phyloP scores from a whole-genome alignment of 805 yeast genomes.

The Sporopachydermia lactativora region DNA sequence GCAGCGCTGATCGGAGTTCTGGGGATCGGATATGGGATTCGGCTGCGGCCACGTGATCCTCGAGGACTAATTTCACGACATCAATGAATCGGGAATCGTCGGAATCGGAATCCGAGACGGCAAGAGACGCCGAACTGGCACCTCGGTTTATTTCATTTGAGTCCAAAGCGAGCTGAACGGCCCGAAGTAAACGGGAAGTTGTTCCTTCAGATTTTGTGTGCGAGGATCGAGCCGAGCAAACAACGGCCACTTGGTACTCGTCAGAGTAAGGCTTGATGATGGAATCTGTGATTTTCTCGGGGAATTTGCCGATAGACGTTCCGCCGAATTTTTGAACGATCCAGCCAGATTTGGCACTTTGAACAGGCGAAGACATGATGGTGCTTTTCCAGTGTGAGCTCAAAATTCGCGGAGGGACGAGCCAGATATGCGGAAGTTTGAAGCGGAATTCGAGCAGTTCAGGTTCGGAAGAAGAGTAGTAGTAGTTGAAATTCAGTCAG shows the following conservation, averaged over 20 bases:
- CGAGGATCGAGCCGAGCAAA: constrained; percentile 90
- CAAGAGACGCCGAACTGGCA: background rate
- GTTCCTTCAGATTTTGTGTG: constrained; percentile 91
- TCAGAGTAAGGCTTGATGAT: constrained; percentile 46
- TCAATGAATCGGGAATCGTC: constrained; percentile 41
- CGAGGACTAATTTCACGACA: constrained; percentile 51
- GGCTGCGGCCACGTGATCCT: constrained; percentile 74
- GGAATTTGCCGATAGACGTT: constrained; percentile 91
- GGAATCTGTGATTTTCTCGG: constrained; percentile 70
- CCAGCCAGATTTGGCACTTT: constrained; percentile 26
- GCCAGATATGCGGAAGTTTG: too few species aligned
- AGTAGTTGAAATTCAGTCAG: too few species aligned
- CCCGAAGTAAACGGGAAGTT: constrained; percentile 66
- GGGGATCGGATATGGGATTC: constrained; percentile 29
- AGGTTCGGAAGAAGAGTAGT: too few species aligned
- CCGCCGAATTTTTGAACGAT: constrained; percentile 94
- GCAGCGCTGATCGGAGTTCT: constrained; percentile 36
- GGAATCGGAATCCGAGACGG: constrained; percentile 18
- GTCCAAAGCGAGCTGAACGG: constrained; percentile 58
- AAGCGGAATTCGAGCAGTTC: too few species aligned
- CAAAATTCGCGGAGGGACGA: too few species aligned
- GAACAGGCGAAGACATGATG: background rate
- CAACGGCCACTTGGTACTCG: constrained; percentile 68
- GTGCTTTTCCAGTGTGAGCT: too few species aligned
- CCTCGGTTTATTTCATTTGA: background rate